Evolutionary conservation across 2,329 filamentous ascomycete genomes (phyloP).

Genomic region (Myriangium duriaei): DNA sequence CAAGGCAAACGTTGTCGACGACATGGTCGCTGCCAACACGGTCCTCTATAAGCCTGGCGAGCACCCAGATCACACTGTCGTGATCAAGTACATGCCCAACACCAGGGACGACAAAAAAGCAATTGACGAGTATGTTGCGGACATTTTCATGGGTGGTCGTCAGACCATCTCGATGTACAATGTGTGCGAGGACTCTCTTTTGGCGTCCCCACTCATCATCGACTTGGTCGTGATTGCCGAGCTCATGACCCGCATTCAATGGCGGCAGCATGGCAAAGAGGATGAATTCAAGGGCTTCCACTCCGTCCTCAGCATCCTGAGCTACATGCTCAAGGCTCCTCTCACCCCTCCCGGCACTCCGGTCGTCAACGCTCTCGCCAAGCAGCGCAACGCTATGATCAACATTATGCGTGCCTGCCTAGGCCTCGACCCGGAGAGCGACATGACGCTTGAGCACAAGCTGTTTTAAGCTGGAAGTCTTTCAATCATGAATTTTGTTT

Average conservation of each 20-base stretch:
- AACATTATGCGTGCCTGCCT: conserved; percentile 99
- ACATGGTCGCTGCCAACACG: conserved; percentile 95
- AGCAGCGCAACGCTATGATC: conserved; percentile 86
- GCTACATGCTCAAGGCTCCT: conserved; percentile 97
- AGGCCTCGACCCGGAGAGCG: conserved; percentile 89
- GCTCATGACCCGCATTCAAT: conserved; percentile 97
- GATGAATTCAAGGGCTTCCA: conserved; percentile 75
- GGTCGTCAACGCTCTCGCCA: conserved; percentile 87
- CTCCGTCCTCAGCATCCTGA: conserved; percentile 88
- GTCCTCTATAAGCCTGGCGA: conserved; percentile 85
- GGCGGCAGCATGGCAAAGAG: conserved; percentile 50
- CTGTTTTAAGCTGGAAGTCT: conserved; percentile 60
- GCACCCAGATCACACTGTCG: conserved; percentile 94
- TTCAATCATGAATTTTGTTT: no score
- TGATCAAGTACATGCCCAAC: conserved; percentile 99
- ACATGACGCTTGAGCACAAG: conserved; percentile 99
- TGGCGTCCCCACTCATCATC: conserved; percentile 93
- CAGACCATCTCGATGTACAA: conserved; percentile 98
- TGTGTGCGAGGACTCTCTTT: conserved; percentile 94
- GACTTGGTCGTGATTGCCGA: conserved; percentile 86
- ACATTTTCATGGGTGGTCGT: conserved; percentile 98
- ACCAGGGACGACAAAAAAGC: conserved; percentile 99
- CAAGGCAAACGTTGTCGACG: conserved; percentile 97
- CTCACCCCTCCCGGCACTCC: conserved; percentile 88
- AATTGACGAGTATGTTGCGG: conserved; percentile 96